Evolutionary conservation across 208 protist genomes (phyloP).

Genomic region (Leishmania braziliensis): DNA sequence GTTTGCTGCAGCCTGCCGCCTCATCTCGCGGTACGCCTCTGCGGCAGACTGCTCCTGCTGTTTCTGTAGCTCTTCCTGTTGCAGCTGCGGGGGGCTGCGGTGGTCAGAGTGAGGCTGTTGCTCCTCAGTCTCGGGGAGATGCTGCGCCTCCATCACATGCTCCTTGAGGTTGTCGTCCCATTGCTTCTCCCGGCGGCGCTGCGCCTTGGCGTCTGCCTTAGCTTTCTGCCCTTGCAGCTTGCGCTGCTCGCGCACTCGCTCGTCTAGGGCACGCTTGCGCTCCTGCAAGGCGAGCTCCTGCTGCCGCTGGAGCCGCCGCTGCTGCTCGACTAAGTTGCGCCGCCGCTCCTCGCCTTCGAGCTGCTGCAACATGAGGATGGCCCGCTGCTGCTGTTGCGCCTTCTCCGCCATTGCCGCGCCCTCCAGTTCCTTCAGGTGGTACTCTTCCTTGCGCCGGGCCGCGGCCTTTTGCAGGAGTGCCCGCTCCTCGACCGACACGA

Average conservation of each 20-base stretch:
- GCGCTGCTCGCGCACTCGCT: constrained; percentile 72
- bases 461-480: constrained; percentile 44
- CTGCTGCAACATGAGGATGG: constrained; percentile 55
- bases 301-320: constrained; percentile 47
- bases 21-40: constrained; percentile 80
- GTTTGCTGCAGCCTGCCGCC: constrained; percentile 76
- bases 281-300: constrained; percentile 54
- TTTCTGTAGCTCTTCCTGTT: constrained; percentile 22
- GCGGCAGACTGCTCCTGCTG: constrained; percentile 32
- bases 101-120: constrained; percentile 6
- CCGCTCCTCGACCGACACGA: constrained; percentile 53
- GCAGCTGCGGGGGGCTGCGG: constrained; percentile 12
- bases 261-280: constrained; percentile 64
- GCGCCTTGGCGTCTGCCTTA: constrained; percentile 48
- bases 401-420: constrained; percentile 46
- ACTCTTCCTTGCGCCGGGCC: constrained; percentile 46
- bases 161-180: constrained; percentile 77
- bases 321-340: constrained; percentile 49
- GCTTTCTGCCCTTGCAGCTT: constrained; percentile 39
- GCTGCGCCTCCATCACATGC: constrained; percentile 32
- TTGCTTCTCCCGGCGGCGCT: constrained; percentile 67
- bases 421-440: constrained; percentile 51
- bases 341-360: constrained; percentile 52
- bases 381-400: constrained; percentile 47
- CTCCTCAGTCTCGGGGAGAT: constrained; percentile 32